Conservation (phyloP, 345 rosid species). For the Gossypium herbaceum region DNA sequence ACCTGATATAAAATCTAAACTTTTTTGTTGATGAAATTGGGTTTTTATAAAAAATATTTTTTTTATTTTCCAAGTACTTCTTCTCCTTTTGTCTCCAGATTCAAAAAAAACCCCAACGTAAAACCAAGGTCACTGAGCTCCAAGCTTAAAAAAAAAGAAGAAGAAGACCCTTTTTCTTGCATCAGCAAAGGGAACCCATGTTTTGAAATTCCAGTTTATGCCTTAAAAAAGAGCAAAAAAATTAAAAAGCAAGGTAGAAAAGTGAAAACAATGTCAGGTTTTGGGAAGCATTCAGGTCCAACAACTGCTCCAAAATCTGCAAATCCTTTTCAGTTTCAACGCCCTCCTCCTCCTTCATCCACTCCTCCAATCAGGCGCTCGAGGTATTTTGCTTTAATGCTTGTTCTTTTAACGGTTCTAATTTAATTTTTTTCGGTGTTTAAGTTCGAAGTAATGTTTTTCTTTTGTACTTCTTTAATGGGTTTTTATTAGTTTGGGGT, state of each 20-base stretch:
- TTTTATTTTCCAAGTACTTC: neutral
- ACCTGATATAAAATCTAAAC: neutral
- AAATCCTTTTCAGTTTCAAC: conserved; percentile 24
- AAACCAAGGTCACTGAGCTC: conserved; percentile 4
- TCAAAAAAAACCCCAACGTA: neutral
- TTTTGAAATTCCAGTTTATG: neutral
- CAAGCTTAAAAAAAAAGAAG: neutral
- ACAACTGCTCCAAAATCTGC: conserved; percentile 14
- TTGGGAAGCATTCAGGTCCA: conserved; percentile 51
- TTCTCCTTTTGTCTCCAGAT: neutral
- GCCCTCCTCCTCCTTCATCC: conserved; percentile 25
- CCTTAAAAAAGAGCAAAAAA: neutral
- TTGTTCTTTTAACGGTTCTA: neutral
- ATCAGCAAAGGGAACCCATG: neutral
- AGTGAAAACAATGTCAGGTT: conserved; percentile 35
- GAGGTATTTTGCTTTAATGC: conserved; percentile 22
- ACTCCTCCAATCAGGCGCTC: conserved; percentile 16
- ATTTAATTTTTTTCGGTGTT: neutral
- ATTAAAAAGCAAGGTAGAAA: neutral
- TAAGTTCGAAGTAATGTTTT: neutral
- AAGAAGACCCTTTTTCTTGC: neutral
- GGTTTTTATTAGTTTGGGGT: neutral
- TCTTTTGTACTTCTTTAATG: neutral
- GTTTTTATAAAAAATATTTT: neutral
- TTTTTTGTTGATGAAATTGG: neutral